Evolutionary conservation across 768 basidiomycete genomes (phyloP).

Genomic region (Xerocomellus intermedius): DNA sequence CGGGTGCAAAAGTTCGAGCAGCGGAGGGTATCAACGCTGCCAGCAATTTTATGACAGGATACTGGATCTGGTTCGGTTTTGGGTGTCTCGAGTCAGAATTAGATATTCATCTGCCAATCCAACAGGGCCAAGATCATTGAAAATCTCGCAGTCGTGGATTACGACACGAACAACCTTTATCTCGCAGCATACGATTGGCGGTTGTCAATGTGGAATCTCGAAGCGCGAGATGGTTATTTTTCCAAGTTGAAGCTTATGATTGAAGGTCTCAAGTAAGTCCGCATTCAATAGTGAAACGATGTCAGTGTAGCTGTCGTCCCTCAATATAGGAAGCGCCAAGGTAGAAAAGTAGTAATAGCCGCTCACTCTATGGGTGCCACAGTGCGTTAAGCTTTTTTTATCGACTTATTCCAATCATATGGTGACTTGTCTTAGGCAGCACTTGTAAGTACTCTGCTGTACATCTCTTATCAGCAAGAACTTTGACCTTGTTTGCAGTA

Average conservation of each 20-base stretch:
- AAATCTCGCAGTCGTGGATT: conserved; percentile 89
- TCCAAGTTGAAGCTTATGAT: conserved; percentile 78
- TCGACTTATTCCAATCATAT: background rate
- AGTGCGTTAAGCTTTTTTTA: conserved; percentile 39
- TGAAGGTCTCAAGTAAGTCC: conserved; percentile 68
- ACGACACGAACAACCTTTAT: conserved; percentile 86
- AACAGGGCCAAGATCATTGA: conserved; percentile 87
- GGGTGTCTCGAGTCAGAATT: background rate
- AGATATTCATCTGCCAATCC: background rate
- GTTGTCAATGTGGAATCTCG: conserved; percentile 83
- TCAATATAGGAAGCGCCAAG: conserved; percentile 55
- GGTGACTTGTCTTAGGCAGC: conserved; percentile 47
- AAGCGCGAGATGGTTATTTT: conserved; percentile 89
- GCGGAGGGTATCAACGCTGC: conserved; percentile 93
- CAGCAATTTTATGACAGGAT: conserved; percentile 82
- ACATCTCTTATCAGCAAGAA: background rate
- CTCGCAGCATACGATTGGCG: conserved; percentile 93
- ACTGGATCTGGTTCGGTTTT: conserved; percentile 80
- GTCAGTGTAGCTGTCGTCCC: background rate
- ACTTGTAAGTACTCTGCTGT: conserved; percentile 38
- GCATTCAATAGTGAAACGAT: background rate
- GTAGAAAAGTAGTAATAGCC: conserved; percentile 77
- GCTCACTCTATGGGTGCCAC: conserved; percentile 87
- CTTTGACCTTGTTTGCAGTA: conserved; percentile 50
- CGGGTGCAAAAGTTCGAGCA: conserved; percentile 81